A percentile compares a stretch with the other conserved stretches of the same genome.
phyloP scores from a whole-genome alignment of 192 early-diverging fungal species.

The Cetraspora pellucida region DNA sequence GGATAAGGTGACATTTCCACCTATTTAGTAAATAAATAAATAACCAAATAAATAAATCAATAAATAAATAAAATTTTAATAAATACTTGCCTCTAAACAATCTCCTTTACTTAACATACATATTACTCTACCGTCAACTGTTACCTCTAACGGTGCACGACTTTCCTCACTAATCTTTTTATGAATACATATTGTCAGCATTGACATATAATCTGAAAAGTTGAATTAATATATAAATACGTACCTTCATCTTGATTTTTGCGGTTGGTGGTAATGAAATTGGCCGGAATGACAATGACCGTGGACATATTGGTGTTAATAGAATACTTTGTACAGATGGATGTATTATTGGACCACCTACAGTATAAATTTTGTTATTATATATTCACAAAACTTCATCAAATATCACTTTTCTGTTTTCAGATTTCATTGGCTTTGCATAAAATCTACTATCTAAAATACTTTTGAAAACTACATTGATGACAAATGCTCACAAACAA shows the following conservation, averaged over 20 bases:
- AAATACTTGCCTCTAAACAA: conserved; percentile 56
- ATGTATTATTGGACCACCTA: conserved; percentile 79
- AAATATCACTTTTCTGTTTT: no score
- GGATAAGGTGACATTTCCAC: conserved; percentile 71
- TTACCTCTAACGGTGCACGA: conserved; percentile 68
- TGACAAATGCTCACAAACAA: no score
- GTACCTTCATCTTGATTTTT: conserved; percentile 63
- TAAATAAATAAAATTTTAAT: not conserved
- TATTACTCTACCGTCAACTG: conserved; percentile 77
- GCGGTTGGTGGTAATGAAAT: conserved; percentile 74
- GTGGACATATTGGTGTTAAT: conserved; percentile 80
- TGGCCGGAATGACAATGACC: conserved; percentile 83
- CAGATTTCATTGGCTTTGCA: no score
- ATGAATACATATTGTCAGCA: not conserved
- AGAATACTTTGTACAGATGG: conserved; percentile 74
- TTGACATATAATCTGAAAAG: not conserved
- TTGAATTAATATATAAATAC: not conserved
- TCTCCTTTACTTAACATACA: conserved; percentile 69
- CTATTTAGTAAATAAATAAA: conserved; percentile 38
- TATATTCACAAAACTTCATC: not conserved
- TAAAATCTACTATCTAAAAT: no score
- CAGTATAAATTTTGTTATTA: not conserved
- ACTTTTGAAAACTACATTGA: no score
- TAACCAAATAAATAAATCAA: not conserved
- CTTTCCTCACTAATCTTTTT: conserved; percentile 58